Percentiles rank a stretch among this genome's conserved stretches.
Conservation (phyloP, 164 flowering plant species). For the Tinospora cordifolia region DNA sequence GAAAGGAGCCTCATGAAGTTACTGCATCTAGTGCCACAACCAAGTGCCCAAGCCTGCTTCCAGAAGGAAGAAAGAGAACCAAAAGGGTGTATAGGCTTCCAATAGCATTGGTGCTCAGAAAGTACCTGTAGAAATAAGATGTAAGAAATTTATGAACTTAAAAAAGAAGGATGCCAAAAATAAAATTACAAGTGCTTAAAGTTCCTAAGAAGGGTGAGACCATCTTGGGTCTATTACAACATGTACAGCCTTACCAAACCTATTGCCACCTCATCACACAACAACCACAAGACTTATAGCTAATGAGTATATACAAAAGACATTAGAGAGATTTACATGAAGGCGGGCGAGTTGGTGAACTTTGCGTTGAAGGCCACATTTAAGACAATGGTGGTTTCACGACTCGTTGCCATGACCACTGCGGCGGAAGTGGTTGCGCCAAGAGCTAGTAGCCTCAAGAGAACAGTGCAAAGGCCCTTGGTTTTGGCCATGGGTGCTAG, state of each 20-base stretch:
- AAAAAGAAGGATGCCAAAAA: too few relatives aligned
- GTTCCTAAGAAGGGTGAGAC: too few relatives aligned
- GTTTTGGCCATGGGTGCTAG: not conserved
- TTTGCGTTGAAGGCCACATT: not conserved
- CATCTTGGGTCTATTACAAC: too few relatives aligned
- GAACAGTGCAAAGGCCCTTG: not conserved
- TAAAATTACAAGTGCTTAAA: too few relatives aligned
- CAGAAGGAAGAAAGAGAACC: not conserved
- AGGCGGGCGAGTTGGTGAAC: not conserved
- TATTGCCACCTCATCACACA: too few relatives aligned
- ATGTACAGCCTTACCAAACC: too few relatives aligned
- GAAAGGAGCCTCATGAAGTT: not conserved
- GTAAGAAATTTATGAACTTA: too few relatives aligned
- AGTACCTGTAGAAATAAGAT: not conserved
- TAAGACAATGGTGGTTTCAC: not conserved
- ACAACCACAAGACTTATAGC: too few relatives aligned
- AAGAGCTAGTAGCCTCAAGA: constrained; percentile 2
- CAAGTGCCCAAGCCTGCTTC: constrained; percentile 1
- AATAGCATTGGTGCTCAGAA: not conserved
- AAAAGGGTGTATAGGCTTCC: not conserved
- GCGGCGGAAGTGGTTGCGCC: constrained; percentile 1
- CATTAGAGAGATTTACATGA: not conserved
- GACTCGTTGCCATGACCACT: not conserved
- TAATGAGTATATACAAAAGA: too few relatives aligned
- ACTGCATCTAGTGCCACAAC: constrained; percentile 1